Conservation (phyloP, 495 filamentous ascomycete species). For the Peziza echinospora region DNA sequence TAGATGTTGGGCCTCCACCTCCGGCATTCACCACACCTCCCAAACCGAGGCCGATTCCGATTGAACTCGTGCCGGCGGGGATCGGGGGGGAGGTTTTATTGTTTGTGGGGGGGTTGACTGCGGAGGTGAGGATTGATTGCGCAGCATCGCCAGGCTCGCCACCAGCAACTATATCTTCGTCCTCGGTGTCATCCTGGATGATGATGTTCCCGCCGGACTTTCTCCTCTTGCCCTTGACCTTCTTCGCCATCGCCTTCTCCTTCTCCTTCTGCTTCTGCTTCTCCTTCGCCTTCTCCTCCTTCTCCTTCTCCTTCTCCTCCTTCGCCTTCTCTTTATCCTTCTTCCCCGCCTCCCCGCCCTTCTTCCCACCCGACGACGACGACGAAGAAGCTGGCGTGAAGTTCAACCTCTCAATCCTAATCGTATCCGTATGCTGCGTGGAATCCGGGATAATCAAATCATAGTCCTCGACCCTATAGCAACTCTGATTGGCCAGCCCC, state of each 20-base stretch:
- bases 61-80: neutral
- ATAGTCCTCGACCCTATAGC: constrained; percentile 42
- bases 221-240: neutral
- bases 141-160: neutral
- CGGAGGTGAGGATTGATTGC: neutral
- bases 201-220: too few relatives aligned
- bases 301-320: too few relatives aligned
- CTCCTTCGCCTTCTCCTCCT: too few relatives aligned
- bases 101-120: neutral
- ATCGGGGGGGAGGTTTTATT: neutral
- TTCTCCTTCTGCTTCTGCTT: too few relatives aligned
- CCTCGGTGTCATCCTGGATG: too few relatives aligned
- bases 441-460: constrained; percentile 24
- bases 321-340: too few relatives aligned
- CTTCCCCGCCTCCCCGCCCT: too few relatives aligned
- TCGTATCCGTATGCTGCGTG: constrained; percentile 31
- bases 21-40: too few relatives aligned
- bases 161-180: neutral
- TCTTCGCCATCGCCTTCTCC: neutral
- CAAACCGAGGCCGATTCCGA: neutral
- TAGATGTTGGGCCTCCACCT: too few relatives aligned
- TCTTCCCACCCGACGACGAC: neutral
- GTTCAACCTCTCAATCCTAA: constrained; percentile 41
- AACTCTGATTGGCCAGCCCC: constrained; percentile 29
- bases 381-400: constrained; percentile 20